Evolutionary conservation across 2,329 filamentous ascomycete genomes (phyloP).

Genomic region (Basipetospora sp.): DNA sequence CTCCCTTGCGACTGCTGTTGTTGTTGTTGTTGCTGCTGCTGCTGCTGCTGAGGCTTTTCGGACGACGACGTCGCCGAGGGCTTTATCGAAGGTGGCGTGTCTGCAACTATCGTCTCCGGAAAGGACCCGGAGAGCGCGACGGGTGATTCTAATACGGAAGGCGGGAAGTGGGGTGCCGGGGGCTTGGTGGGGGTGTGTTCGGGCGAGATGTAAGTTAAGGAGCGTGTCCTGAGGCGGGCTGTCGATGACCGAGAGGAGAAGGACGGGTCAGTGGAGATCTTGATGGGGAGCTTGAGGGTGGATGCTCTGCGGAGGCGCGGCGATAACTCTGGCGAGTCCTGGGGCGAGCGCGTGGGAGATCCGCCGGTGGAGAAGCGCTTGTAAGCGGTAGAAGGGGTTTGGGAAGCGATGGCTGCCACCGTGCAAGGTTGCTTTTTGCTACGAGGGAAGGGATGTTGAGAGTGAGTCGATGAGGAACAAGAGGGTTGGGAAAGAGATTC

Average conservation of each 20-base stretch:
- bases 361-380: conserved; percentile 7
- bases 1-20: conserved; percentile 25
- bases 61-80: conserved; percentile 3
- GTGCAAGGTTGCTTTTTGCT: not conserved
- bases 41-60: conserved; percentile 8
- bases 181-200: conserved; percentile 3
- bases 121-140: not conserved
- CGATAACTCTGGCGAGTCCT: conserved; percentile 1
- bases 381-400: conserved; percentile 2
- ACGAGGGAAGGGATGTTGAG: not conserved
- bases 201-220: conserved; percentile 2
- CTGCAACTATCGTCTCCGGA: conserved; percentile 1
- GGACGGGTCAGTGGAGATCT: conserved; percentile 8
- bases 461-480: not conserved
- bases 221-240: conserved; percentile 2
- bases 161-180: not conserved
- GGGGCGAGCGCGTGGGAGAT: conserved; percentile 1
- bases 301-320: conserved; percentile 8
- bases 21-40: not conserved
- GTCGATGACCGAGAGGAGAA: conserved; percentile 4
- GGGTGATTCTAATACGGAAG: conserved; percentile 1
- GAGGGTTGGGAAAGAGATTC: not conserved
- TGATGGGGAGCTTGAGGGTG: conserved; percentile 10
- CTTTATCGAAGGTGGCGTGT: conserved; percentile 3
- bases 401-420: conserved; percentile 6